These are phyloP conservation scores for Zangia roseola DNA, from an alignment of 768 basidiomycete genomes.

Conservation along the genomic window DNA sequence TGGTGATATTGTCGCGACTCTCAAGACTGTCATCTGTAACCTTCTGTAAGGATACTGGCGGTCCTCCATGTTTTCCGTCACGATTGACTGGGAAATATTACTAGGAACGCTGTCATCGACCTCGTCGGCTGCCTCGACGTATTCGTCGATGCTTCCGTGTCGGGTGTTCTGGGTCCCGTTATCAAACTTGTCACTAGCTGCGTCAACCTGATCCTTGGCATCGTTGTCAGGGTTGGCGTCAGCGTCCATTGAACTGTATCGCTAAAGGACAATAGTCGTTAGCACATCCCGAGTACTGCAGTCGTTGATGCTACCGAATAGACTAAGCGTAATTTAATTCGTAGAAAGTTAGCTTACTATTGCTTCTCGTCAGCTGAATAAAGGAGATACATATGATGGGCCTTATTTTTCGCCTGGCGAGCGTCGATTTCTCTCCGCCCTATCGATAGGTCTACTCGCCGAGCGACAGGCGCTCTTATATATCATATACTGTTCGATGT, in stretches of 20 bases:
- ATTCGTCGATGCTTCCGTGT: neutral
- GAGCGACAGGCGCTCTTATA: neutral
- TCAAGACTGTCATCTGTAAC: neutral
- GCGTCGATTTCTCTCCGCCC: too few species aligned
- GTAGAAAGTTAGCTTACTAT: too few species aligned
- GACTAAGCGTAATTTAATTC: too few species aligned
- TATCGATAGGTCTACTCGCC: too few species aligned
- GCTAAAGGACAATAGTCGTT: too few species aligned
- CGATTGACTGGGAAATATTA: neutral
- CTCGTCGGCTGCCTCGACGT: constrained; percentile 5
- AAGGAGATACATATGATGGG: too few species aligned
- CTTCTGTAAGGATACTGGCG: constrained; percentile 2
- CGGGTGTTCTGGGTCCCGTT: neutral
- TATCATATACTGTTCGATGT: neutral
- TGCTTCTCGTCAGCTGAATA: too few species aligned
- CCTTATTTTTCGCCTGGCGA: too few species aligned
- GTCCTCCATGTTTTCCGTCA: neutral
- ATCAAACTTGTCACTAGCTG: neutral
- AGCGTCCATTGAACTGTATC: too few species aligned
- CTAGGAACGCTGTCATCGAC: neutral
- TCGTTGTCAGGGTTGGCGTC: neutral
- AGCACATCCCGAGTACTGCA: too few species aligned
- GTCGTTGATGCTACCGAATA: too few species aligned
- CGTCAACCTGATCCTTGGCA: neutral
- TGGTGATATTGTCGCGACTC: neutral